Percentiles rank a stretch among this genome's conserved stretches.
Conservation (phyloP, 2,329 filamentous ascomycete species). For the Fusarium sp. region DNA sequence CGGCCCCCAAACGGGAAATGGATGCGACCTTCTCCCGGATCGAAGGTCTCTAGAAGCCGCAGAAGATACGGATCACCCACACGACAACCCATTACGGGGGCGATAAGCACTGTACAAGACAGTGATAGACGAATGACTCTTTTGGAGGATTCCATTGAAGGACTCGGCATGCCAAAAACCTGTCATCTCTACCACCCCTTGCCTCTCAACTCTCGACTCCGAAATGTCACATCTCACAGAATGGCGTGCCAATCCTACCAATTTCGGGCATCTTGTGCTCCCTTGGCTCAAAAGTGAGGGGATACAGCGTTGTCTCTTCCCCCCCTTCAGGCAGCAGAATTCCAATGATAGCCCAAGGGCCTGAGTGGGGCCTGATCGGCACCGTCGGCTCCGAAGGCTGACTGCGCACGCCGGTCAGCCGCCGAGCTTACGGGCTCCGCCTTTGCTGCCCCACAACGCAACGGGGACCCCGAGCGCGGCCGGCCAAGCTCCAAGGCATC, state of each 20-base stretch:
- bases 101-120: conserved; percentile 10
- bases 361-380: conserved; percentile 25
- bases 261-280: not conserved
- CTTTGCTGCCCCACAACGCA: conserved; percentile 21
- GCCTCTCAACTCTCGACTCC: no score
- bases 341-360: conserved; percentile 21
- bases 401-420: conserved; percentile 19
- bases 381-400: conserved; percentile 42
- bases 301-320: not conserved
- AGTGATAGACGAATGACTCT: not conserved
- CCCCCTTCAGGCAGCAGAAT: conserved; percentile 26
- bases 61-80: conserved; percentile 12
- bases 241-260: not conserved
- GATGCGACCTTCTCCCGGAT: conserved; percentile 30
- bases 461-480: conserved; percentile 30
- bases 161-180: no score
- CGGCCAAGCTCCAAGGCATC: conserved; percentile 3
- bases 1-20: conserved; percentile 18
- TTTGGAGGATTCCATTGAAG: no score
- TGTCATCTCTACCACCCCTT: no score
- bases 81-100: conserved; percentile 14
- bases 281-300: conserved; percentile 8
- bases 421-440: conserved; percentile 28
- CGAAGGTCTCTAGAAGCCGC: conserved; percentile 28
- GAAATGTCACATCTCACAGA: no score